phyloP scores from a whole-genome alignment of 2,329 filamentous ascomycete genomes.

The Alternaria gansuensis region DNA sequence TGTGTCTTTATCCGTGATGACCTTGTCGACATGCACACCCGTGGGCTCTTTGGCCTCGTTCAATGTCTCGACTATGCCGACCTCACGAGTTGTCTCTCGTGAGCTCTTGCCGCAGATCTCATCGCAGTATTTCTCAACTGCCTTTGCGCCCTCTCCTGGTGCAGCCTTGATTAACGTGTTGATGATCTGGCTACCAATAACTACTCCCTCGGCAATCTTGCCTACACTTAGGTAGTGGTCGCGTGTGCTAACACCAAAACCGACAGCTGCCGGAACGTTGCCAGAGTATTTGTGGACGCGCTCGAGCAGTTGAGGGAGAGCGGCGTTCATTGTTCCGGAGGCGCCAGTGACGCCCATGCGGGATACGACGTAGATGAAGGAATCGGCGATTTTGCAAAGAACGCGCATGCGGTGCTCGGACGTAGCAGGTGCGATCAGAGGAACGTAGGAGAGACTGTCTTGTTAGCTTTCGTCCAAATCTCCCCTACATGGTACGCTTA shows the following conservation, averaged over 20 bases:
- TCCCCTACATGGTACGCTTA: conserved; percentile 54
- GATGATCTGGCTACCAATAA: conserved; percentile 96
- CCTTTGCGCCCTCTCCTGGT: conserved; percentile 71
- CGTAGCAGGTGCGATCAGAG: conserved; percentile 93
- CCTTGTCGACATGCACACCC: conserved; percentile 72
- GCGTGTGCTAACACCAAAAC: conserved; percentile 93
- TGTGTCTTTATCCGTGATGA: conserved; percentile 68
- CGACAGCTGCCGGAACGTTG: conserved; percentile 88
- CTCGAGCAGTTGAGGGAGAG: conserved; percentile 80
- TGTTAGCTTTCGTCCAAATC: conserved; percentile 22
- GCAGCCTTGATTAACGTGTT: conserved; percentile 76
- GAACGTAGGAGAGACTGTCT: conserved; percentile 84
- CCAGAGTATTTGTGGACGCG: conserved; percentile 93
- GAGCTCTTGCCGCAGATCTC: conserved; percentile 69
- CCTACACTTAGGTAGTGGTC: conserved; percentile 92
- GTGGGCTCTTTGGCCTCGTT: conserved; percentile 67
- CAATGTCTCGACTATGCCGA: conserved; percentile 74
- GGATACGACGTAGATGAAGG: conserved; percentile 98
- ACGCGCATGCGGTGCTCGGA: conserved; percentile 94
- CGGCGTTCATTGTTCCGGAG: conserved; percentile 79
- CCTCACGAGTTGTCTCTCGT: conserved; percentile 67
- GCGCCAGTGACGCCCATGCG: conserved; percentile 97
- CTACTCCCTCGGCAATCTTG: conserved; percentile 87
- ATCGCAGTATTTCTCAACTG: conserved; percentile 86
- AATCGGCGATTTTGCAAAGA: conserved; percentile 95